Percentiles rank a stretch among this genome's conserved stretches.
Evolutionary conservation across 306 rosid genomes (phyloP).

Genomic region (Clitoria ternatea): DNA sequence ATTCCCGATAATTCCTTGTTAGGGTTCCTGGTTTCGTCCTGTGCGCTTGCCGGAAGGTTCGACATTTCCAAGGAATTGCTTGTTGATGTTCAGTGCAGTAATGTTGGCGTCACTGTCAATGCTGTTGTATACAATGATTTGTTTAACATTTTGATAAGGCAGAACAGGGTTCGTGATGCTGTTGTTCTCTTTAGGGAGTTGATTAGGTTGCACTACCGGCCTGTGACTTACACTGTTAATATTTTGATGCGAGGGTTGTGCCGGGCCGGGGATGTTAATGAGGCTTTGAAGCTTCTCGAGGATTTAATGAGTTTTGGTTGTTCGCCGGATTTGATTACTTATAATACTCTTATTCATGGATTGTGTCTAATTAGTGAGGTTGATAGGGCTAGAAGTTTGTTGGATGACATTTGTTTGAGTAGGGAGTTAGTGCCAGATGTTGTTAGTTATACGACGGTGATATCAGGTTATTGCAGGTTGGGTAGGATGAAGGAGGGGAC

Average conservation of each 20-base stretch:
- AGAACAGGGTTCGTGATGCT: background rate
- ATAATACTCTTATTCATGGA: background rate
- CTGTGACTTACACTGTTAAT: background rate
- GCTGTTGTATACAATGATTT: background rate
- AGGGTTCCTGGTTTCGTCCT: background rate
- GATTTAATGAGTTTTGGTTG: background rate
- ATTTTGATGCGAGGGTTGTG: background rate
- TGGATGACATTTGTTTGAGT: background rate
- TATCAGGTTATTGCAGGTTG: background rate
- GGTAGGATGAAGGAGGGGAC: background rate
- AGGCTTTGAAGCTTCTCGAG: background rate
- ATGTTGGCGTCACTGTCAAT: background rate
- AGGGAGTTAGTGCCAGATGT: background rate
- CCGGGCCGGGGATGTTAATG: background rate
- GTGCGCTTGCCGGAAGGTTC: background rate
- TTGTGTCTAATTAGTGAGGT: background rate
- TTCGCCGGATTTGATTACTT: background rate
- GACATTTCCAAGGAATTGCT: background rate
- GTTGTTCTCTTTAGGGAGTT: conserved; percentile 1
- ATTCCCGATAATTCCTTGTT: background rate
- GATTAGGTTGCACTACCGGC: background rate
- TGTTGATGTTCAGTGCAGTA: background rate
- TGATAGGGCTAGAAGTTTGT: background rate
- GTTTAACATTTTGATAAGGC: background rate
- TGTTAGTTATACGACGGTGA: background rate